These are phyloP conservation scores for Ophiostoma sp. DNA, from an alignment of 2,329 filamentous ascomycete genomes.

Conservation along the genomic window DNA sequence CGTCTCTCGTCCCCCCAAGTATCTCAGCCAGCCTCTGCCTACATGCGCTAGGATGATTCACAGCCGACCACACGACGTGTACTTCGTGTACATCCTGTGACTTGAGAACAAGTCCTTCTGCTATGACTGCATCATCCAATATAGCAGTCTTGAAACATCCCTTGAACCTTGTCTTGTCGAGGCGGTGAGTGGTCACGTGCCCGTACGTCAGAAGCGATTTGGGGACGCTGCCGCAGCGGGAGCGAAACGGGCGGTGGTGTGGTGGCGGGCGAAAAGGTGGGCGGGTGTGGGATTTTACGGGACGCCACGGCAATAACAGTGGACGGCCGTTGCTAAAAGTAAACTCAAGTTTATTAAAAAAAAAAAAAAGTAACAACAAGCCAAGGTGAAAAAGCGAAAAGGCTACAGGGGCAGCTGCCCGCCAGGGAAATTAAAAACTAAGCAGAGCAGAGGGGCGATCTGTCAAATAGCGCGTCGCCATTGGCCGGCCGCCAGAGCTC, in stretches of 20 bases:
- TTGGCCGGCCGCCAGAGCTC: conserved; percentile 18
- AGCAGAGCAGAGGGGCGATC: conserved; percentile 12
- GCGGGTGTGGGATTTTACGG: conserved; percentile 8
- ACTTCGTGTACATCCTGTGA: neutral
- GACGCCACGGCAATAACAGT: neutral
- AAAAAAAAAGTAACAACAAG: no score
- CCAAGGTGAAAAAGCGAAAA: conserved; percentile 8
- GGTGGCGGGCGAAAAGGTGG: conserved; percentile 7
- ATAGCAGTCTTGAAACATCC: conserved; percentile 11
- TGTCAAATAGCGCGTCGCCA: conserved; percentile 24
- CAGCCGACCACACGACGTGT: neutral
- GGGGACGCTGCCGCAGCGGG: neutral
- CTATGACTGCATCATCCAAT: neutral
- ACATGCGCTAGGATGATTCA: neutral
- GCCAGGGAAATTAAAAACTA: conserved; percentile 9
- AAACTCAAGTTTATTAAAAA: neutral
- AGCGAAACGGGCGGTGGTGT: neutral
- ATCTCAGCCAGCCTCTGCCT: neutral
- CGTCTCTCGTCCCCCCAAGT: conserved; percentile 12
- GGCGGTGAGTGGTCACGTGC: conserved; percentile 17
- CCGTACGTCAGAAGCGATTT: neutral
- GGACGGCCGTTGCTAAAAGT: neutral
- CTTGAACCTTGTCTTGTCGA: conserved; percentile 13
- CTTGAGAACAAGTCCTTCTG: neutral
- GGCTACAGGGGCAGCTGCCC: conserved; percentile 11